Evolutionary conservation across 768 basidiomycete species (phyloP).

Genomic region (Leucosporidium yakuticum): DNA sequence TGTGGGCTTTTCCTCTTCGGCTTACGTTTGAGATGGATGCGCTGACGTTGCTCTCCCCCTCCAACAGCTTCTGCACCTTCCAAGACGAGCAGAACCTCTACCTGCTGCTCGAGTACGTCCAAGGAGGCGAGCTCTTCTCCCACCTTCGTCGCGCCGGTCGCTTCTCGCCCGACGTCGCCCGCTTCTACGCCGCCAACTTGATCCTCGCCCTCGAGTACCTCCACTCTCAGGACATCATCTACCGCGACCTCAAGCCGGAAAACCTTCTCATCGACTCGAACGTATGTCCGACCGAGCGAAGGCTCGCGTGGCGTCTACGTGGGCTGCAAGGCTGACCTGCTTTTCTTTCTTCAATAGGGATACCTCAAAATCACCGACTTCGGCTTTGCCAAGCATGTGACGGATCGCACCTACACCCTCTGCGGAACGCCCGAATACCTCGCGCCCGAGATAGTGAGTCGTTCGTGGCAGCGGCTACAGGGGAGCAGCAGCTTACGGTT

Average conservation of each 20-base stretch:
- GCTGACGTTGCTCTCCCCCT: not conserved
- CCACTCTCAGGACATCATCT: slow-evolving; percentile 94
- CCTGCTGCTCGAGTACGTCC: slow-evolving; percentile 69
- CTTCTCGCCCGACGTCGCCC: slow-evolving; percentile 94
- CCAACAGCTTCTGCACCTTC: slow-evolving; percentile 53
- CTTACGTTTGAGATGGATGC: not conserved
- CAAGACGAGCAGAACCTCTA: slow-evolving; percentile 96
- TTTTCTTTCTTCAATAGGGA: slow-evolving; percentile 48
- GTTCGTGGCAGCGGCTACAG: not conserved
- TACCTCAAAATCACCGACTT: slow-evolving; percentile 92
- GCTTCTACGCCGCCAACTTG: slow-evolving; percentile 95
- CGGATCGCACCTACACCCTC: slow-evolving; percentile 95
- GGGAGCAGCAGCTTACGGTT: too few species aligned
- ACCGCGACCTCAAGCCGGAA: slow-evolving; percentile 97
- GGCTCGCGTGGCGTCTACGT: not conserved
- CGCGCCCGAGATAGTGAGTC: slow-evolving; percentile 72
- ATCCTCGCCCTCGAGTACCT: slow-evolving; percentile 90
- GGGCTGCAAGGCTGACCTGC: not conserved
- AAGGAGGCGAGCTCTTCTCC: slow-evolving; percentile 93
- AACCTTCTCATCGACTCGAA: slow-evolving; percentile 88
- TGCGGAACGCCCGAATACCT: slow-evolving; percentile 96
- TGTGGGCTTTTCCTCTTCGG: slow-evolving; percentile 54
- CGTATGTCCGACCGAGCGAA: not conserved
- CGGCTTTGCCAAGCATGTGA: slow-evolving; percentile 73
- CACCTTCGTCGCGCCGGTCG: slow-evolving; percentile 79